Conservation (phyloP, 1,284 basidiomycete genomes). For the Malassezia furfur region DNA sequence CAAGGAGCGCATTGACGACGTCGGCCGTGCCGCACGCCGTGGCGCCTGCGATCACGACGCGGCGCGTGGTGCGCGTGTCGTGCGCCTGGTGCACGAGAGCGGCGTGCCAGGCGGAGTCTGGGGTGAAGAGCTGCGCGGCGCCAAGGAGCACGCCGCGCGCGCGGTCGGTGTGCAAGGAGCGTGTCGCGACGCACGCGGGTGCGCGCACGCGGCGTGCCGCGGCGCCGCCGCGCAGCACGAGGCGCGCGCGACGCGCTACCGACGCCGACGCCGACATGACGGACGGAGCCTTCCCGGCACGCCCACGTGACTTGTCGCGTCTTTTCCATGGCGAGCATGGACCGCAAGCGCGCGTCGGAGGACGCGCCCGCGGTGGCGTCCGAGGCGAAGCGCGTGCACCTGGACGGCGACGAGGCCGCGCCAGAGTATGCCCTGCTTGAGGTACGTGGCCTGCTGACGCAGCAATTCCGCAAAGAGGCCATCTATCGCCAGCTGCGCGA, state of each 20-base stretch:
- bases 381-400: slow-evolving; percentile 11
- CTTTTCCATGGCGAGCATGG: slow-evolving; percentile 16
- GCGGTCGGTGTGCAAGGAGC: not conserved
- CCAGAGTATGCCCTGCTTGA: slow-evolving; percentile 25
- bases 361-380: slow-evolving; percentile 4
- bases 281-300: not conserved
- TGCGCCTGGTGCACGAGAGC: not conserved
- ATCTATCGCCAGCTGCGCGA: slow-evolving; percentile 40
- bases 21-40: not conserved
- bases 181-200: not conserved
- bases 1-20: slow-evolving; percentile 16
- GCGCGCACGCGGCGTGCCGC: not conserved
- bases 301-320: not conserved
- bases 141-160: not conserved
- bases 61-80: not conserved
- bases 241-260: not conserved
- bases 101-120: not conserved
- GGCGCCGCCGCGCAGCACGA: not conserved
- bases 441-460: slow-evolving; percentile 18
- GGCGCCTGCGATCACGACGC: slow-evolving; percentile 10
- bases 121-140: not conserved
- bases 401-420: slow-evolving; percentile 22
- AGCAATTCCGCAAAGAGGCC: slow-evolving; percentile 41
- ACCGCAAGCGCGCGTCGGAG: slow-evolving; percentile 29
- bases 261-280: not conserved